Evolutionary conservation across 805 yeast genomes (phyloP).

Genomic region (Debaryomyces maramus): DNA sequence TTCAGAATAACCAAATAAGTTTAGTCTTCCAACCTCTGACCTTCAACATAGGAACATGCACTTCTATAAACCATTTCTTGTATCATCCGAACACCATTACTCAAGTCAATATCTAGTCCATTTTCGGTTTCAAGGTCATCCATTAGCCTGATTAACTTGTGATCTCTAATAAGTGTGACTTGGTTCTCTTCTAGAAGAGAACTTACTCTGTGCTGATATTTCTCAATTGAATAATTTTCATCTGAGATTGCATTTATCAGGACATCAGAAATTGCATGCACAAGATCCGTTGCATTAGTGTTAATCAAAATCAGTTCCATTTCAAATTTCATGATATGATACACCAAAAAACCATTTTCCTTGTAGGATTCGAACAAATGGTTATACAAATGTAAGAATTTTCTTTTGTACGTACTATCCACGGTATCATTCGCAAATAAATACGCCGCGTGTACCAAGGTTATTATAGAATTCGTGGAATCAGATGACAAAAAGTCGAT

Average conservation of each 20-base stretch:
- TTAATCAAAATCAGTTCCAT: constrained; percentile 28
- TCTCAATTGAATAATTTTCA: constrained; percentile 17
- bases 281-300: constrained; percentile 26
- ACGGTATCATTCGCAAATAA: constrained; percentile 29
- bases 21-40: constrained; percentile 33
- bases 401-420: constrained; percentile 28
- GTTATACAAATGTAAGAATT: constrained; percentile 30
- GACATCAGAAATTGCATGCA: constrained; percentile 29
- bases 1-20: not conserved
- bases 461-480: constrained; percentile 19
- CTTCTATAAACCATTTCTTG: constrained; percentile 39
- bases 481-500: constrained; percentile 24
- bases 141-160: constrained; percentile 8
- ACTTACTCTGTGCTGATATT: constrained; percentile 13
- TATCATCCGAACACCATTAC: constrained; percentile 18
- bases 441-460: constrained; percentile 30
- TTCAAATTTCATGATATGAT: constrained; percentile 30
- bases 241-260: constrained; percentile 19
- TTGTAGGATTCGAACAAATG: constrained; percentile 22
- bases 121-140: constrained; percentile 12
- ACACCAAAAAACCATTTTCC: constrained; percentile 25
- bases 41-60: constrained; percentile 38
- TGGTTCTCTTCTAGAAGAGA: constrained; percentile 16
- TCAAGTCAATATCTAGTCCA: constrained; percentile 11
- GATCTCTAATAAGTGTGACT: constrained; percentile 11